Base-by-base conservation (phyloP, 2,329 filamentous ascomycete species). In the Cladophialophora exuberans region DNA sequence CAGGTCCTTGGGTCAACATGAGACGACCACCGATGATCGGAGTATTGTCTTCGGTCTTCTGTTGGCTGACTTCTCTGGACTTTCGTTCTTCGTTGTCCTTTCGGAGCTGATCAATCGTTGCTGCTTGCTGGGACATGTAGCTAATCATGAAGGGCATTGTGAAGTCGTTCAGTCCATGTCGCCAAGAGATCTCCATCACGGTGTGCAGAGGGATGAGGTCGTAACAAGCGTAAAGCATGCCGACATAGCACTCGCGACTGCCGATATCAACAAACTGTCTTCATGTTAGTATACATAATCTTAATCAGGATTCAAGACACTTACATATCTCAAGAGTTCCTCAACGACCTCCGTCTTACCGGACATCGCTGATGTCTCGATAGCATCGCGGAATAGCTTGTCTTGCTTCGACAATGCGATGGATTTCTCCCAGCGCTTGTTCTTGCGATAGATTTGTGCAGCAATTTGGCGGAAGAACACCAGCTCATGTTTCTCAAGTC, bases 81-180 rank as follows among this genome's bases (percentile, higher is more conserved):
- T 96, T 97, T 68, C 92, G 88, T 70, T 92, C 89, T 74, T 99
- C 95, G 69, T 97, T 99, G 75, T 99, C 95, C 60, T 90, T 89
- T 81, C 95, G 96, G 59, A 99, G 83, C 56, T 80, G 72, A 56
- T 91, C 84, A 64, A 99, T 87, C 53, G 95, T 87, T 64, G 88
- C 85, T 33, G 90, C 91, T 76, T 97, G 92, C 74, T 96, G 91
- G 65, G 87, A 85, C 61, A 99, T 81, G 79, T 95, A 88, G 79
- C 97, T 99, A 83, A 99, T 97, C 90, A 99, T 95, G 81, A 96
- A 99, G 15, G 94, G 94, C 95, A 99, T 99, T 43, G 92, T 96
- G 77, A 96, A 99, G 78, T 99, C 94, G 67, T 87, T 85, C 33
- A 99, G 87, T 57, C 91, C 90, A 70, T 96, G 82, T 66, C 94